phyloP scores from a whole-genome alignment of 371 early-diverging fungal genomes.

The Lichtheimia ramosa region DNA sequence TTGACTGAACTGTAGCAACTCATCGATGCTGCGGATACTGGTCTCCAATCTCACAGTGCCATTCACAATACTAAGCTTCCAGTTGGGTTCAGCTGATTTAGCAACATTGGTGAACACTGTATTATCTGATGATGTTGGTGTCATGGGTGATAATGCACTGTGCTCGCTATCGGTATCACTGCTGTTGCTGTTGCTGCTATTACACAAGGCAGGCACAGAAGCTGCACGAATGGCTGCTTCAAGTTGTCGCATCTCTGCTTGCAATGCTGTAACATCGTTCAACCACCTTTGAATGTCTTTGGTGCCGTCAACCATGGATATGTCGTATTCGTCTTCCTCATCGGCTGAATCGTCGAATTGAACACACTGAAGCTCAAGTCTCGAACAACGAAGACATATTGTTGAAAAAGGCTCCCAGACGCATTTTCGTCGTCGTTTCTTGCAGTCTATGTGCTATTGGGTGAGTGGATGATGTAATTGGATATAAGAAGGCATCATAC shows the following conservation, averaged over 20 bases:
- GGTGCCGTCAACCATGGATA: not conserved
- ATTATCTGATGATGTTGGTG: not conserved
- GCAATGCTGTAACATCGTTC: not conserved
- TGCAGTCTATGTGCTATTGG: constrained; percentile 2
- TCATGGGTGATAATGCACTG: not conserved
- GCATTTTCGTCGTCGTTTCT: constrained; percentile 9
- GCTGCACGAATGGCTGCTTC: not conserved
- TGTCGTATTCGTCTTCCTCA: constrained; percentile 6
- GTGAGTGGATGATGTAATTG: not conserved
- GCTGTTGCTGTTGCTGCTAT: not conserved
- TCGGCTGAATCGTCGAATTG: constrained; percentile 3
- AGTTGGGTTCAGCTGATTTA: constrained; percentile 1
- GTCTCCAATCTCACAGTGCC: constrained; percentile 13
- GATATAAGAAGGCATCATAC: not conserved
- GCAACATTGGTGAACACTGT: not conserved
- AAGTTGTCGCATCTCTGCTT: constrained; percentile 3
- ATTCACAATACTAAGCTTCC: constrained; percentile 16
- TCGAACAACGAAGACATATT: constrained; percentile 6
- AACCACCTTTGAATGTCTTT: constrained; percentile 3
- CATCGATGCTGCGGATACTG: constrained; percentile 8
- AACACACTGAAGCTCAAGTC: constrained; percentile 3
- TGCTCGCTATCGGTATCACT: not conserved
- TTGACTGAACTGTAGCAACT: constrained; percentile 6
- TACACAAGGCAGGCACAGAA: not conserved
- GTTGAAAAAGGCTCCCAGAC: constrained; percentile 1